A percentile compares a stretch with the other conserved stretches of the same genome.
These are phyloP conservation scores for Talaromyces piceae DNA, from an alignment of 2,329 filamentous ascomycete genomes.

Conservation along the genomic window DNA sequence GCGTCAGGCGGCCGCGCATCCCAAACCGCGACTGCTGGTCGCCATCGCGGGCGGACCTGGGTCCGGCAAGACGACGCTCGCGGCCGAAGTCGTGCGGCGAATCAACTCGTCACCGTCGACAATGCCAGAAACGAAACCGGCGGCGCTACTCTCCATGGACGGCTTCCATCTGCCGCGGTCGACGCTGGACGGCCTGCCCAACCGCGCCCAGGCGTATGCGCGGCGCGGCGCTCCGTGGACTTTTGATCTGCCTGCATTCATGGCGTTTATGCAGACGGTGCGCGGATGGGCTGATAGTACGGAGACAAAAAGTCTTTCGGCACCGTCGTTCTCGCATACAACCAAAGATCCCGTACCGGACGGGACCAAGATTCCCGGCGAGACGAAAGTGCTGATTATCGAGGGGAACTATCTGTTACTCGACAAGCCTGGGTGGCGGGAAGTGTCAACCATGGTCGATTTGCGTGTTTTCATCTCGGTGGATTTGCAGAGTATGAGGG, in stretches of 20 bases:
- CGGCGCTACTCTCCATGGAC: slow-evolving; percentile 28
- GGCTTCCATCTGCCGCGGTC: slow-evolving; percentile 30
- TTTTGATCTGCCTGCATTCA: slow-evolving; percentile 25
- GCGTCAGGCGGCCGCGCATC: neutral
- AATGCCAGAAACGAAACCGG: neutral
- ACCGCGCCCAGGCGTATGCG: slow-evolving; percentile 25
- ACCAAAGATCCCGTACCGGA: slow-evolving; percentile 27
- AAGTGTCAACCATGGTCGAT: slow-evolving; percentile 30
- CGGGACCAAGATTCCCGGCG: slow-evolving; percentile 18
- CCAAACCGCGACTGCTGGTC: neutral
- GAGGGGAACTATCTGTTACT: slow-evolving; percentile 24
- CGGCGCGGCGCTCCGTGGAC: slow-evolving; percentile 34
- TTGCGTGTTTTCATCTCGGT: slow-evolving; percentile 38
- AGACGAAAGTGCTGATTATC: slow-evolving; percentile 17
- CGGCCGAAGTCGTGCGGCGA: slow-evolving; percentile 19
- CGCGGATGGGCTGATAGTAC: slow-evolving; percentile 19
- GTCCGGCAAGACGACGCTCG: slow-evolving; percentile 30
- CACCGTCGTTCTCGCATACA: slow-evolving; percentile 30
- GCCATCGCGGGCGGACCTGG: slow-evolving; percentile 26
- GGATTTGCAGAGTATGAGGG: slow-evolving; percentile 27
- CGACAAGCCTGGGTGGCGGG: slow-evolving; percentile 22
- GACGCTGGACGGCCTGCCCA: slow-evolving; percentile 24
- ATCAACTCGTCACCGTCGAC: slow-evolving; percentile 14
- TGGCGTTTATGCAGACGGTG: slow-evolving; percentile 21
- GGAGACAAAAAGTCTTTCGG: slow-evolving; percentile 14